Evolutionary conservation across 306 rosid species (phyloP), one percentile per base, ranked within the genome.

Genomic region (Elaeagnus macrophylla): DNA sequence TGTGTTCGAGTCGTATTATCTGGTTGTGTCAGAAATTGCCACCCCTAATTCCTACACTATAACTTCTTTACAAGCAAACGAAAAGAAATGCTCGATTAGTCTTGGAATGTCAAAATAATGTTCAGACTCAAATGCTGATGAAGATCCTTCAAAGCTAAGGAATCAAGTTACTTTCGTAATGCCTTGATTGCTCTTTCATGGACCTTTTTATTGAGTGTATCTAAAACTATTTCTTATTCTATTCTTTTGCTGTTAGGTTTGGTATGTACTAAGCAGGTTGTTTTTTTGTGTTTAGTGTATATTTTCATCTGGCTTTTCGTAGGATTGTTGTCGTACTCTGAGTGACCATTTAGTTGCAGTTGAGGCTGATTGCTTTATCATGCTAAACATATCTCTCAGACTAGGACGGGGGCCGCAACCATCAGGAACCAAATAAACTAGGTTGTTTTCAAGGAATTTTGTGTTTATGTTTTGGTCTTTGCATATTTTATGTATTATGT

Each of bases 261-360:
- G 65, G 64, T 65, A 25, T 25, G 32, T 25, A 25, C 32, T 73
- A 51, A 64, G 63, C 99, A 93, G 96, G 88, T 95, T 11, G 99
- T 93, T 54, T 96, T 93, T 59, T 93, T 93, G 84, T 93, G 96
- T 77, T 80, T 87, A 6, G 99, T 93, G 75, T 96, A 93, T 68
- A 81, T 93, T 52, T 93, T 87, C 65, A 93, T 93, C 60, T 82
- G 87, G 95, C 99, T 93, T 39, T 96, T 96, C 74, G 84, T 81
- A 75, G 78, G 90, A 54, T 93, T 93, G 79, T 72, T 84, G 77
- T 96, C 99, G 13, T 81, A 81, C 81, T 77, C 87, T 79, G 88
- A 87, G 81, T 88, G 86, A 56, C 95, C 87, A 17, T 84, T 82
- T 81, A 82, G 80, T 80, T 95, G 18, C 99, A 84, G 64, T 72